phyloP scores from a whole-genome alignment of 1,284 basidiomycete species.

The Ustilago trichophora region DNA sequence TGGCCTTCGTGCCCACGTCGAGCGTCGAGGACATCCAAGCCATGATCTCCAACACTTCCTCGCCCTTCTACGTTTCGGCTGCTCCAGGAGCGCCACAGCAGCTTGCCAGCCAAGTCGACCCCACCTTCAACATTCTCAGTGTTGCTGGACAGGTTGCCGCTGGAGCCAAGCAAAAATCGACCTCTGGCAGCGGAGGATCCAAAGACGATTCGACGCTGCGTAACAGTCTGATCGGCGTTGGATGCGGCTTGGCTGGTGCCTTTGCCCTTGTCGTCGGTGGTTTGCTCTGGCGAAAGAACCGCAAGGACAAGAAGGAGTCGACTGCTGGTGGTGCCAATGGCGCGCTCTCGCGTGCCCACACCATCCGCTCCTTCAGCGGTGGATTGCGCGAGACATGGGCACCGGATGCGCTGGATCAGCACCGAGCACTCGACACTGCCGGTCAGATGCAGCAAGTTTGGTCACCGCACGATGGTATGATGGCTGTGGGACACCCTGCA shows the following conservation, averaged over 20 bases:
- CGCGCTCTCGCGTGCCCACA: conserved; percentile 34
- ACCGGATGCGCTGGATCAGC: conserved; percentile 43
- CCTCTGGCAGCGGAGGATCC: conserved; percentile 2
- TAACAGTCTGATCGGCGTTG: conserved; percentile 57
- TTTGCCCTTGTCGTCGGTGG: conserved; percentile 39
- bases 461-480: conserved; percentile 13
- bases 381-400: conserved; percentile 57
- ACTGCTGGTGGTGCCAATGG: conserved; percentile 11
- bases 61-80: conserved; percentile 54
- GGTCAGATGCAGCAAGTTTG: conserved; percentile 36
- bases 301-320: conserved; percentile 9
- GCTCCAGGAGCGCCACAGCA: conserved; percentile 46
- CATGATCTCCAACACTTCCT: conserved; percentile 40
- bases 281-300: conserved; percentile 38
- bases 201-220: conserved; percentile 30
- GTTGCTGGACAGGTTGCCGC: conserved; percentile 20
- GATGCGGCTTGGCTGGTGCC: conserved; percentile 42
- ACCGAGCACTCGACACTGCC: conserved; percentile 10
- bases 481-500: conserved; percentile 7
- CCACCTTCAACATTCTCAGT: conserved; percentile 50
- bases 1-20: conserved; percentile 54
- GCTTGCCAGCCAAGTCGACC: conserved; percentile 57
- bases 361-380: conserved; percentile 49
- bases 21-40: conserved; percentile 34
- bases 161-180: conserved; percentile 7